A percentile compares a stretch with the other conserved stretches of the same genome.
These are phyloP conservation scores for Magnolia kwangsiensis DNA, from an alignment of 164 flowering plant genomes.

Conservation along the genomic window DNA sequence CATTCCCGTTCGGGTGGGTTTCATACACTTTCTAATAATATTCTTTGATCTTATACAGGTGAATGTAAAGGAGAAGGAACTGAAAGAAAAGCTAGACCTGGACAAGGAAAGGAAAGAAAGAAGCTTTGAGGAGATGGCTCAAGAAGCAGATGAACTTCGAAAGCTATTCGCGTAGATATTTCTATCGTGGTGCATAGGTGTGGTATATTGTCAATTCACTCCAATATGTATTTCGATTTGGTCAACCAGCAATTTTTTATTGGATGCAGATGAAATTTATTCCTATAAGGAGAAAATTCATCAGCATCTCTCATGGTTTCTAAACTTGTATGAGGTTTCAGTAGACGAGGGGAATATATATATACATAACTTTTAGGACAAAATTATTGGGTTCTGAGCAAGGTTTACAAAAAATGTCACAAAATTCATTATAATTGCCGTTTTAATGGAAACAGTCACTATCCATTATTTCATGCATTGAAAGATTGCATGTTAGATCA, in stretches of 20 bases:
- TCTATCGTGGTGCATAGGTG: neutral
- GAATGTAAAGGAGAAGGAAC: constrained; percentile 71
- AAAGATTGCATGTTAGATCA: no score
- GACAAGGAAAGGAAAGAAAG: constrained; percentile 82
- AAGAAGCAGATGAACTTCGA: constrained; percentile 72
- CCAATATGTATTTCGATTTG: neutral
- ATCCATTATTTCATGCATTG: no score
- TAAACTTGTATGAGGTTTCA: neutral
- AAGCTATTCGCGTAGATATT: constrained; percentile 31
- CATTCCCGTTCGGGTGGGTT: neutral
- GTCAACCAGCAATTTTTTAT: neutral
- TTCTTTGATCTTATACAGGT: constrained; percentile 35
- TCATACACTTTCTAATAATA: neutral
- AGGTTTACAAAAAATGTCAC: neutral
- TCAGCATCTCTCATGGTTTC: neutral
- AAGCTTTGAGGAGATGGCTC: constrained; percentile 67
- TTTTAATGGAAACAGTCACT: neutral
- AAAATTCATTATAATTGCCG: neutral
- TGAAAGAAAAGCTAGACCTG: constrained; percentile 68
- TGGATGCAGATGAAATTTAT: neutral
- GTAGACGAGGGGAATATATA: neutral
- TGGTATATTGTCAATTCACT: neutral
- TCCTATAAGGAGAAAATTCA: neutral
- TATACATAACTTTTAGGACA: no score
- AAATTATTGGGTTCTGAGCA: neutral